phyloP scores from a whole-genome alignment of 176 grass and related monocot genomes.

The Musa itinerans region DNA sequence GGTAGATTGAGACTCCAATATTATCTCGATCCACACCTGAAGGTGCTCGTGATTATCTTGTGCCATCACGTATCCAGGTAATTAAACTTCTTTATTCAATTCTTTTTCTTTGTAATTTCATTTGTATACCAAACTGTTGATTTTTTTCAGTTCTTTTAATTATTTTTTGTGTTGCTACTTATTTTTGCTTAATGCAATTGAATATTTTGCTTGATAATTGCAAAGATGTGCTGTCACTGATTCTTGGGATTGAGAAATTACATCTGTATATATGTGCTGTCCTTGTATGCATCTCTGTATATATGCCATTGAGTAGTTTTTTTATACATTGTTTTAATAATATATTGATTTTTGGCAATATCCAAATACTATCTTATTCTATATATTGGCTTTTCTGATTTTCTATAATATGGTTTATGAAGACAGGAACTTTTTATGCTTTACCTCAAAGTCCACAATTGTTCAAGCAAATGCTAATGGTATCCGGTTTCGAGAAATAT shows the following conservation, averaged over 20 bases:
- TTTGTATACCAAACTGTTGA: not conserved
- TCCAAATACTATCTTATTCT: not conserved
- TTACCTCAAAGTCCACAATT: conserved; percentile 98
- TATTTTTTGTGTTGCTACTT: not conserved
- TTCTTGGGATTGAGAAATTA: not conserved
- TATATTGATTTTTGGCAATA: too few species aligned
- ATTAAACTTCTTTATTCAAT: conserved; percentile 11
- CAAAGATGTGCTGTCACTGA: not conserved
- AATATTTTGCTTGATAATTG: not conserved
- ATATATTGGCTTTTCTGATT: conserved; percentile 26
- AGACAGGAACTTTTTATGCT: conserved; percentile 97
- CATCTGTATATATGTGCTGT: not conserved
- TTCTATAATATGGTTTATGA: conserved; percentile 53
- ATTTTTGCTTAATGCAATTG: not conserved
- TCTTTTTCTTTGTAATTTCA: not conserved
- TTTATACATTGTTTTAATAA: not conserved
- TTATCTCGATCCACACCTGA: conserved; percentile 95
- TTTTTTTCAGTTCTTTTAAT: not conserved
- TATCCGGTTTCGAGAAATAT: conserved; percentile 97
- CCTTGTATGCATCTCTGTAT: not conserved
- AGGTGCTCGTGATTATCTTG: conserved; percentile 96
- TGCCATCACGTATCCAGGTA: conserved; percentile 99
- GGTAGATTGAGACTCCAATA: conserved; percentile 99
- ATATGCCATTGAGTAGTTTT: not conserved
- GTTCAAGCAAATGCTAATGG: conserved; percentile 99